Evolutionary conservation across 805 yeast genomes (phyloP), one percentile per base, ranked within the genome.

Genomic region (Saturnispora galanensis): DNA sequence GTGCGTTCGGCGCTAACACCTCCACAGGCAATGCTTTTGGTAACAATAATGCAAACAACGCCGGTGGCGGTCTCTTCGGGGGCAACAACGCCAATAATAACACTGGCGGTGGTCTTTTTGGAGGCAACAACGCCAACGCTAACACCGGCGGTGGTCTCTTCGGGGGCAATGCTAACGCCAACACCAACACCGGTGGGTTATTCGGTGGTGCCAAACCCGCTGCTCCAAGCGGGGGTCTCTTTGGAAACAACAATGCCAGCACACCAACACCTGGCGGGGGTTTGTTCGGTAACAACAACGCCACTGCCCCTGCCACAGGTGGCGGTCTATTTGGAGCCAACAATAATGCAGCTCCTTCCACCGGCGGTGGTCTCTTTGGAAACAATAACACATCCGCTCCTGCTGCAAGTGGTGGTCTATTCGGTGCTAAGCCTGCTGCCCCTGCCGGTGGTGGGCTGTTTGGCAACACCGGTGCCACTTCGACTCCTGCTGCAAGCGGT

Each of bases 191-290:
- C 39, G 31, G 45, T 28, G 66, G 67, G 4, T 49, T 63, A 10
- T 66, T 67, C 48, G 56, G 58, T 26, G 17, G 43, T 5, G 35
- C 21, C 29, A 34, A 43, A 26, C 42, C 35, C 29, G 33, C 34
- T 13, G 37, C 29, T 17, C 31, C 46, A 41, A 43, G 34, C 33
- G 42, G 48, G 12, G 44, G 47, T 15, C 42, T 53, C 18, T 54
- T 55, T 43, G 59, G 57, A 13, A 11, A 39, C 9, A 49, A 44
- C 39, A 41, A 28, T 28, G 35, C 58, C 40, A 52, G 62, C 11
- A 57, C 66, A 15, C 38, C 42, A 29, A 59, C 66, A 18, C 71
- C 74, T 59, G 76, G 79, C 58, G 62, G 26, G 26, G 26, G 65
- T 12, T 16, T 54, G 8, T 58, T 58, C 47, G 60, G 65, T 30